Evolutionary conservation across 331 rosid species (phyloP), one percentile per base, ranked within the genome.

Genomic region (Arachis monticola): DNA sequence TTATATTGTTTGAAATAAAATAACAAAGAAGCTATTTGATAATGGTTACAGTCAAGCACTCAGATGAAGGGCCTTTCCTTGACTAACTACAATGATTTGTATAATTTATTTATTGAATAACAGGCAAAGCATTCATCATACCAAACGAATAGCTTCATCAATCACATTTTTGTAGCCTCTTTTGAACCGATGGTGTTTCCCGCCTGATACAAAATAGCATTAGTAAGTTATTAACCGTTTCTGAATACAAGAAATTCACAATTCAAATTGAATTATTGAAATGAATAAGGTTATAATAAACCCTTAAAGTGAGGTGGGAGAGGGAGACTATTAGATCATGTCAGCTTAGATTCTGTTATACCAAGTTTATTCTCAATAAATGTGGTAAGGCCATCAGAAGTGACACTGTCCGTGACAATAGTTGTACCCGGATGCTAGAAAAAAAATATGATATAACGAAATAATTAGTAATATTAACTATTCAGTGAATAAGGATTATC

Each of bases 131-230:
- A n/a, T 76, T 70, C 76, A 67, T 52, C 88, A 77, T 83, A 92
- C 99, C 95, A 94, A 85, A 56, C 96, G 96, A 80, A 91, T 86
- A 60, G 99, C 97, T 86, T 94, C 96, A 73, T 94, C 99, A 60
- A 90, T 94, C 82, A 94, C 99, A 77, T 94, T 94, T 85, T 88
- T 94, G 89, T 94, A 92, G 85, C 99, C 95, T 83, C 97, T 91
- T 79, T 87, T 91, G 88, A 94, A 94, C 73, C 97, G 94, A 73
- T 87, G 98, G 79, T 94, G 98, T 81, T 84, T 94, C 40, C 96
- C 98, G 73, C 95, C 99, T 94, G 77, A 48, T 46, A 77, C 78
- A 76, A 83, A 67, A 85, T 40, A 50, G 50, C 63, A 79, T 22
- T 61, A 44, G 42, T 68, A 77, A 56, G 75, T 80, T 57, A 79